Percentiles rank a stretch among this genome's conserved stretches.
phyloP scores from a whole-genome alignment of 1,284 basidiomycete species.

The Cryptococcus amylolentus region DNA sequence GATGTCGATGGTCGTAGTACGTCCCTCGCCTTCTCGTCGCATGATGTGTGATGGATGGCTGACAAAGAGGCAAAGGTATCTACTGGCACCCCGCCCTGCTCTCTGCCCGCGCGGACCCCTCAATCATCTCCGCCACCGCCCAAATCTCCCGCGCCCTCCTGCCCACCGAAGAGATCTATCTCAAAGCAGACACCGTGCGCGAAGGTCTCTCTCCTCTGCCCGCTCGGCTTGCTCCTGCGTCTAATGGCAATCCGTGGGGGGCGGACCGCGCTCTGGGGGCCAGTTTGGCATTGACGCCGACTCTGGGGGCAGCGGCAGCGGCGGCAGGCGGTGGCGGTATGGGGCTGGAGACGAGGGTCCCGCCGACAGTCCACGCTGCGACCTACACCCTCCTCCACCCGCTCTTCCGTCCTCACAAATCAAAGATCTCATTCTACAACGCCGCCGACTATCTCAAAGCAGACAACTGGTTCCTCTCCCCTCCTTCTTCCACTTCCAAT shows the following conservation, averaged over 20 bases:
- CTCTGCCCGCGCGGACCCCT: conserved; percentile 33
- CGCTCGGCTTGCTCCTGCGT: conserved; percentile 5
- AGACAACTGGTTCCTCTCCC: conserved; percentile 30
- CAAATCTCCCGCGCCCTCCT: conserved; percentile 25
- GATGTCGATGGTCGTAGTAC: conserved; percentile 20
- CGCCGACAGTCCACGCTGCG: conserved; percentile 28
- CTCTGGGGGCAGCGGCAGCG: conserved; percentile 9
- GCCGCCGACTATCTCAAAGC: conserved; percentile 30
- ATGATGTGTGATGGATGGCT: neutral
- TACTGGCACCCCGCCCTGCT: conserved; percentile 38
- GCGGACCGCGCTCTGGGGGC: conserved; percentile 23
- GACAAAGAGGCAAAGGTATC: conserved; percentile 15
- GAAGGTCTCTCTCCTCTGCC: conserved; percentile 9
- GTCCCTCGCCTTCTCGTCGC: conserved; percentile 3
- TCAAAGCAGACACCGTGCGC: conserved; percentile 27
- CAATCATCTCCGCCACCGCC: conserved; percentile 31
- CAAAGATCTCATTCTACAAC: conserved; percentile 41
- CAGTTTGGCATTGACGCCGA: conserved; percentile 36
- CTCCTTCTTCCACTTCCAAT: neutral
- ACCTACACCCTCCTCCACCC: conserved; percentile 43
- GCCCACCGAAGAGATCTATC: conserved; percentile 14
- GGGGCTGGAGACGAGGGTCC: conserved; percentile 2
- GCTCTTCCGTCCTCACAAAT: conserved; percentile 30
- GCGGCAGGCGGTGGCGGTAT: neutral
- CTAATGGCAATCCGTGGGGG: neutral